Percentiles rank a stretch among this genome's conserved stretches.
Evolutionary conservation across 1,139 yeast genomes (phyloP).

Genomic region (Yamadazyma pseudoaaseri): DNA sequence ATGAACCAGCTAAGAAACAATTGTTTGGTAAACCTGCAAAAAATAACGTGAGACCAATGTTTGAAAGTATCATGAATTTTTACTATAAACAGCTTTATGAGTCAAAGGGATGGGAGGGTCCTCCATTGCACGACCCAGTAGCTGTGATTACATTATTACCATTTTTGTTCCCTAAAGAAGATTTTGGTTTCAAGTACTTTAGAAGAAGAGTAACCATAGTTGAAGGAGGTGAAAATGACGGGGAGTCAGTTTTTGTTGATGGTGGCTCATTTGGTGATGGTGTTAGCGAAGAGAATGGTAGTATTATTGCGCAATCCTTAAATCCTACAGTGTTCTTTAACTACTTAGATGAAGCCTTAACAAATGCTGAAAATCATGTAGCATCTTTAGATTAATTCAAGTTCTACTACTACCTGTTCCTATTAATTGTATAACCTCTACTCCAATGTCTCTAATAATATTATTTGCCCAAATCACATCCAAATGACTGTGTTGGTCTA

Average conservation of each 20-base stretch:
- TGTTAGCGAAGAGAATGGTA: constrained; percentile 36
- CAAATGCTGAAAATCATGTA: constrained; percentile 13
- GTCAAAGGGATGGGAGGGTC: constrained; percentile 42
- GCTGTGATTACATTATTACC: constrained; percentile 64
- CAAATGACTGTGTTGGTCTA: constrained; percentile 52
- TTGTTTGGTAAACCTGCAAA: constrained; percentile 18
- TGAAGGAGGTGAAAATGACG: constrained; percentile 30
- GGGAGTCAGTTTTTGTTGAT: constrained; percentile 34
- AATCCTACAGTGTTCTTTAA: constrained; percentile 45
- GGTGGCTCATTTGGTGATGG: constrained; percentile 20
- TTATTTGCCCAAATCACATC: constrained; percentile 61
- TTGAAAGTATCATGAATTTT: constrained; percentile 55
- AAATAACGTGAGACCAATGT: constrained; percentile 45
- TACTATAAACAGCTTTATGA: constrained; percentile 39
- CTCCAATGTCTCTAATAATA: constrained; percentile 33
- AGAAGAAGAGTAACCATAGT: constrained; percentile 26
- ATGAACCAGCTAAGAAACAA: constrained; percentile 36
- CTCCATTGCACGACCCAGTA: constrained; percentile 82
- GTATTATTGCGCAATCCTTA: constrained; percentile 43
- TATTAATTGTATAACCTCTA: constrained; percentile 6
- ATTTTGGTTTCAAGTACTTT: constrained; percentile 24
- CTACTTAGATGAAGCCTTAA: constrained; percentile 12
- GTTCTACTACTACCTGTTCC: not conserved
- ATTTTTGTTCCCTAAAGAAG: constrained; percentile 28
- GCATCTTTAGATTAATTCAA: constrained; percentile 1